Conservation (phyloP, 805 yeast species). For the Brettanomyces nanus region DNA sequence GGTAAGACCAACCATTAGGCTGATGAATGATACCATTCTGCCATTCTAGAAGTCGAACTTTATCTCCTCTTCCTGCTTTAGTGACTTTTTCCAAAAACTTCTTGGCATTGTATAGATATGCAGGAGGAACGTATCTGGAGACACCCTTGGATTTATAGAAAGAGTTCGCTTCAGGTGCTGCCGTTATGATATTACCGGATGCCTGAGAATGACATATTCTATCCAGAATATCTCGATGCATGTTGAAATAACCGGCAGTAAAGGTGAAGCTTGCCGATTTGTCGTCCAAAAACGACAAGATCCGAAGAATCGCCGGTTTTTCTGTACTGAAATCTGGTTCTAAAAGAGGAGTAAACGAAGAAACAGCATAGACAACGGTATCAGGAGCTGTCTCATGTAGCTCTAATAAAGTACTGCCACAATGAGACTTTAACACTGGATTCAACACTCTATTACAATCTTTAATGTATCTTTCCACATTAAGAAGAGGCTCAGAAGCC, state of each 20-base stretch:
- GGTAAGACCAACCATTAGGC: conserved; percentile 91
- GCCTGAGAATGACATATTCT: conserved; percentile 52
- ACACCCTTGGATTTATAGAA: conserved; percentile 81
- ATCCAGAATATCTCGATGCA: conserved; percentile 64
- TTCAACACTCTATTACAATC: conserved; percentile 49
- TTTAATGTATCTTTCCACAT: conserved; percentile 40
- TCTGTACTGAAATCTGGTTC: conserved; percentile 71
- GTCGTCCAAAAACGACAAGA: conserved; percentile 50
- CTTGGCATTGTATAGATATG: conserved; percentile 71
- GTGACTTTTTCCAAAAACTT: conserved; percentile 50
- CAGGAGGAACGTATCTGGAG: conserved; percentile 75
- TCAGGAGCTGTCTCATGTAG: conserved; percentile 16
- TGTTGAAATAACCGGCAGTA: conserved; percentile 95
- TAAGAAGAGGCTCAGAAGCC: conserved; percentile 58
- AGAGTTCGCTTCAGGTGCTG: conserved; percentile 91
- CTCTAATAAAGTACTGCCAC: conserved; percentile 13
- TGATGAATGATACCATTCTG: conserved; percentile 74
- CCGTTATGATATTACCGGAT: conserved; percentile 70
- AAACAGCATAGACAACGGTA: conserved; percentile 81
- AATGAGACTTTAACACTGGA: conserved; percentile 45
- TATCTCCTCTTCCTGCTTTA: conserved; percentile 20
- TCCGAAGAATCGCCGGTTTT: conserved; percentile 54
- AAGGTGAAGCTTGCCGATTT: conserved; percentile 66
- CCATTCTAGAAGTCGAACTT: conserved; percentile 74
- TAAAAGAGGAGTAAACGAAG: conserved; percentile 83